Percentiles rank a stretch among this genome's conserved stretches.
These are phyloP conservation scores for Arachnopeziza araneosa DNA, from an alignment of 2,329 filamentous ascomycete genomes.

Conservation along the genomic window DNA sequence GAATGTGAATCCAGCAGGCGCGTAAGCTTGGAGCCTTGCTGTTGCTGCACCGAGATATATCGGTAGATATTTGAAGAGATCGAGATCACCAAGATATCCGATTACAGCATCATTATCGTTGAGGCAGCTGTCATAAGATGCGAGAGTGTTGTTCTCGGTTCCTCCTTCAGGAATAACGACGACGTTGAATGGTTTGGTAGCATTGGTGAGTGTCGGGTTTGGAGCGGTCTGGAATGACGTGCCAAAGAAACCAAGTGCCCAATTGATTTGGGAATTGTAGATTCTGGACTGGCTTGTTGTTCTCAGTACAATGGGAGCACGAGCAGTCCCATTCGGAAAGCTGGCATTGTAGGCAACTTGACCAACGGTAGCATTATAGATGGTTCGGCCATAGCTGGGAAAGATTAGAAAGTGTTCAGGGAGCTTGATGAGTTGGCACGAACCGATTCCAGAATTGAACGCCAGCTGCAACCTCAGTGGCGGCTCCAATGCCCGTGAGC, in stretches of 20 bases:
- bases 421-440: background rate
- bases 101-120: constrained; percentile 30
- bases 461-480: constrained; percentile 44
- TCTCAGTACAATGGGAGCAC: constrained; percentile 44
- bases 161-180: constrained; percentile 46
- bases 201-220: constrained; percentile 35
- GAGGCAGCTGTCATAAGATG: constrained; percentile 45
- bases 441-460: constrained; percentile 44
- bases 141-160: constrained; percentile 47
- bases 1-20: constrained; percentile 42
- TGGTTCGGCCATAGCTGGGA: constrained; percentile 43
- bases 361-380: constrained; percentile 44
- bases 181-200: constrained; percentile 39
- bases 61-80: constrained; percentile 39
- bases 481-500: constrained; percentile 44
- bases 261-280: constrained; percentile 47
- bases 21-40: constrained; percentile 40
- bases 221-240: constrained; percentile 37
- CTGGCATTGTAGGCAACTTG: constrained; percentile 43
- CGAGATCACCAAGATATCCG: constrained; percentile 34
- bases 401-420: background rate
- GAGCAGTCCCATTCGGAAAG: constrained; percentile 40
- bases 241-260: constrained; percentile 48
- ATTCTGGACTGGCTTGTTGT: constrained; percentile 51
- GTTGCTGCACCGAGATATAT: constrained; percentile 42